Base-by-base conservation (phyloP, 306 rosid species). In the Sesbania bispinosa region DNA sequence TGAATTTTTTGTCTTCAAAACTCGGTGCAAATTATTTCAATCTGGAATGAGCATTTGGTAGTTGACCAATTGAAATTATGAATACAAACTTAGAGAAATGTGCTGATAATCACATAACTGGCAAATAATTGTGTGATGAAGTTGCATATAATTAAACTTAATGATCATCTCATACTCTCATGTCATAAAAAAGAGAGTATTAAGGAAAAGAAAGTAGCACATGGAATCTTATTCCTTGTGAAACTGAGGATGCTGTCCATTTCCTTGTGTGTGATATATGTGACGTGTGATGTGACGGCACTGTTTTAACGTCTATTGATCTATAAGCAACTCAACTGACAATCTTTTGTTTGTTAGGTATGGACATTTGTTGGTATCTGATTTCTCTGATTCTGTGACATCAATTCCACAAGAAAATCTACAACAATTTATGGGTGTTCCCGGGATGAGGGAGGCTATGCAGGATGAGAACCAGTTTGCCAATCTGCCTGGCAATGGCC, bases 311-410 rank as follows among this genome's bases (percentile, higher is more conserved):
- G 19, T 27, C n/a, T 27, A 16, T 71, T 61, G 46, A 20, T 65
- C 23, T 47, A 32, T 50, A 47, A 67, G 36, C 46, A 48, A 24
- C 61, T 26, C 29, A 60, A 27, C 46, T 79, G 60, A 73, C 43
- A 18, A 46, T 46, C 46, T 69, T 36, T 78, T 77, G 50, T 79
- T 80, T 78, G 71, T 47, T 61, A 94, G 97, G 93, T 91, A 91
- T 77, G 89, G 82, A 68, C 99, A 91, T 86, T 71, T 94, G 63
- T 51, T 91, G 86, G 96, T 88, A 57, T 94, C 91, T 11, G 96
- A 94, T 80, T 94, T 94, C 84, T 91, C 99, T 5, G 92, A 88
- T 67, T 83, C 88, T 5, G 80, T 86, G 69, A 75, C 97, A 24
- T 58, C 90, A 38, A 87, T 88, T 77, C 97, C 99, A 15, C 95